These are phyloP conservation scores for Clathrospora elynae DNA, from an alignment of 2,329 filamentous ascomycete species.

Conservation along the genomic window DNA sequence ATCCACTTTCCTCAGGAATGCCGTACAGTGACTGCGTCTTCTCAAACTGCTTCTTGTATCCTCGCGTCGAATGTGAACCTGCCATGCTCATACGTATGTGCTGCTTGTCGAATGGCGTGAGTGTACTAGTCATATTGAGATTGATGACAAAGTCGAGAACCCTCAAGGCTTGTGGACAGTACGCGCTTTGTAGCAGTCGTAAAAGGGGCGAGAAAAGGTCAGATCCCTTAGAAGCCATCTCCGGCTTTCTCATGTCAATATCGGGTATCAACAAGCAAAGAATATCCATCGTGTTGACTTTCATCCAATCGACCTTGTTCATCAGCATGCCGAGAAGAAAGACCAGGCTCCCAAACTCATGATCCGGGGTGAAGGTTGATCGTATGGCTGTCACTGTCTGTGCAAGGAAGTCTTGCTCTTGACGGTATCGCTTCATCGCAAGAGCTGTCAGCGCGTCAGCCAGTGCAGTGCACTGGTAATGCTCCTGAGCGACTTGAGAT, in stretches of 20 bases:
- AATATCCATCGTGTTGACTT: slow-evolving; percentile 89
- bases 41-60: slow-evolving; percentile 91
- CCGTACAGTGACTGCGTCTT: slow-evolving; percentile 93
- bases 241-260: slow-evolving; percentile 89
- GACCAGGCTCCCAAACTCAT: slow-evolving; percentile 83
- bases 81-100: slow-evolving; percentile 99
- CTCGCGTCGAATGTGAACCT: slow-evolving; percentile 75
- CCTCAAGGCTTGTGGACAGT: slow-evolving; percentile 87
- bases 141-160: slow-evolving; percentile 95
- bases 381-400: slow-evolving; percentile 76
- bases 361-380: slow-evolving; percentile 76
- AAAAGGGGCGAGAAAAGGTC: slow-evolving; percentile 94
- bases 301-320: slow-evolving; percentile 87
- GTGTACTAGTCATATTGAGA: slow-evolving; percentile 85
- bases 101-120: slow-evolving; percentile 82
- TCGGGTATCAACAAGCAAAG: slow-evolving; percentile 83
- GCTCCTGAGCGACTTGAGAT: slow-evolving; percentile 73
- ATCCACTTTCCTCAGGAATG: slow-evolving; percentile 92
- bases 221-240: slow-evolving; percentile 87
- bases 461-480: slow-evolving; percentile 70
- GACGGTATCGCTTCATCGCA: slow-evolving; percentile 67
- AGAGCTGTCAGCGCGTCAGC: slow-evolving; percentile 73
- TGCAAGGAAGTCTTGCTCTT: slow-evolving; percentile 74
- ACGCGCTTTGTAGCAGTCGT: slow-evolving; percentile 86
- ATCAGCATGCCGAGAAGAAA: slow-evolving; percentile 91